Evolutionary conservation across 2,329 filamentous ascomycete genomes (phyloP).

Genomic region (Monosporascus sp.): DNA sequence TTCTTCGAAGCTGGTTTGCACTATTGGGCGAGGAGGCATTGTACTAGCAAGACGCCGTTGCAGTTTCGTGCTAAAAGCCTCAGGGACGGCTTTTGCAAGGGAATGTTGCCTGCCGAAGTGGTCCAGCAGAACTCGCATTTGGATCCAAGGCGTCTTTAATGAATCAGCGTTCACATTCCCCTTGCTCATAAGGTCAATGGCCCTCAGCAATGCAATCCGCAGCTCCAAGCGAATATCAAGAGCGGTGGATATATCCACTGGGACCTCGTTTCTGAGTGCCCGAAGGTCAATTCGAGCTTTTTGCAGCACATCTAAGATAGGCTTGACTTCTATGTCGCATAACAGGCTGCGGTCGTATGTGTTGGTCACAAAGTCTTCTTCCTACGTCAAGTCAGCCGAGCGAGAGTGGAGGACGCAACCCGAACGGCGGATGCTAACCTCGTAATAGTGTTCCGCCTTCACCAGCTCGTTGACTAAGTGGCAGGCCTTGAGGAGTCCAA

Average conservation of each 20-base stretch:
- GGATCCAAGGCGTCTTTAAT: conserved; percentile 46
- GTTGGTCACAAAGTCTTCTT: conserved; percentile 95
- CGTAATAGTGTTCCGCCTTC: conserved; percentile 81
- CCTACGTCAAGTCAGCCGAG: conserved; percentile 42
- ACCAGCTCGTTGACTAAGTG: conserved; percentile 73
- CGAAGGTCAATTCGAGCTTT: conserved; percentile 33
- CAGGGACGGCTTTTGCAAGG: conserved; percentile 60
- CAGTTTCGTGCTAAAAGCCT: conserved; percentile 85
- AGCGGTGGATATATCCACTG: conserved; percentile 42
- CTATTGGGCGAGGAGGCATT: conserved; percentile 86
- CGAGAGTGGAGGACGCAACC: neutral
- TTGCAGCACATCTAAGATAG: conserved; percentile 50
- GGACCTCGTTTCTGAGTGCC: conserved; percentile 18
- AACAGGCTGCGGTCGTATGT: conserved; percentile 79
- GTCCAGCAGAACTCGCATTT: conserved; percentile 46
- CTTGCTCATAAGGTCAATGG: conserved; percentile 43
- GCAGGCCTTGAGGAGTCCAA: conserved; percentile 79
- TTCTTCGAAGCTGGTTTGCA: conserved; percentile 67
- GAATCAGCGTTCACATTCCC: conserved; percentile 38
- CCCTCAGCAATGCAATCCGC: conserved; percentile 56
- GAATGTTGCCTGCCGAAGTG: conserved; percentile 54
- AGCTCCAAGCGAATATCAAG: conserved; percentile 62
- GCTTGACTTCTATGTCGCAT: conserved; percentile 51
- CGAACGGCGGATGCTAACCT: conserved; percentile 47
- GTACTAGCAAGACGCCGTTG: conserved; percentile 91